These are phyloP conservation scores for Sarcocystis neurona DNA, from an alignment of 169 alveolate species.

Conservation along the genomic window DNA sequence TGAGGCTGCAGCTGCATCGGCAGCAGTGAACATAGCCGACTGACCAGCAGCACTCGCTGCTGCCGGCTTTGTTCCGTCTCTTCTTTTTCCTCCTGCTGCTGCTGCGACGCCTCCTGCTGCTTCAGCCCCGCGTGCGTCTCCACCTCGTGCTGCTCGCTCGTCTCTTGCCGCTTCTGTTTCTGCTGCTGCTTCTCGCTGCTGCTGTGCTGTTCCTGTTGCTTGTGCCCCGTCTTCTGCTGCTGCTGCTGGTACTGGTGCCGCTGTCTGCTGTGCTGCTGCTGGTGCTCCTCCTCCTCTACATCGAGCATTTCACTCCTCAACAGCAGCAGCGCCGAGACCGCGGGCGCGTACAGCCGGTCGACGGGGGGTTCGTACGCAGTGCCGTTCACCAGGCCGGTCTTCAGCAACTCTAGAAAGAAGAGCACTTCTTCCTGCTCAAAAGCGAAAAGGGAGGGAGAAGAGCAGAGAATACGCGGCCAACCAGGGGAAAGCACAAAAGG, in stretches of 20 bases:
- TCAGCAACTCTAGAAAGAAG: constrained; percentile 4
- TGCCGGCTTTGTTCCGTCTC: neutral
- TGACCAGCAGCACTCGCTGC: neutral
- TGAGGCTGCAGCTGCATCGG: constrained; percentile 1
- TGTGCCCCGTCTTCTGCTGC: too few species aligned
- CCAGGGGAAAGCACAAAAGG: neutral
- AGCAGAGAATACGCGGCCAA: neutral
- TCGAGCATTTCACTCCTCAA: too few species aligned
- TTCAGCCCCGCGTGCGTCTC: too few species aligned
- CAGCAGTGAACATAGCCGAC: neutral
- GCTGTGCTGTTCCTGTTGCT: too few species aligned
- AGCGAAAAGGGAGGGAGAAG: neutral
- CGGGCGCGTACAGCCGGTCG: neutral
- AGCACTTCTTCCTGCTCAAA: neutral
- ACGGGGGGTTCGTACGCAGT: neutral
- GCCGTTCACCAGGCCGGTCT: neutral
- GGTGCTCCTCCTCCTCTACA: too few species aligned
- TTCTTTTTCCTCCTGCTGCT: neutral
- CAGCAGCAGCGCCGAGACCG: neutral
- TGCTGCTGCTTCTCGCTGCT: too few species aligned
- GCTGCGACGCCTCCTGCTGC: too few species aligned
- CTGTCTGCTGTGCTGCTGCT: too few species aligned
- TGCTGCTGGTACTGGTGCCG: too few species aligned
- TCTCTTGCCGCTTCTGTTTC: too few species aligned
- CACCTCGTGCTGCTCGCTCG: too few species aligned